A percentile compares a stretch with the other conserved stretches of the same genome.
Conservation (phyloP, 371 early-diverging fungal species). For the Rhizopus microsporus region DNA sequence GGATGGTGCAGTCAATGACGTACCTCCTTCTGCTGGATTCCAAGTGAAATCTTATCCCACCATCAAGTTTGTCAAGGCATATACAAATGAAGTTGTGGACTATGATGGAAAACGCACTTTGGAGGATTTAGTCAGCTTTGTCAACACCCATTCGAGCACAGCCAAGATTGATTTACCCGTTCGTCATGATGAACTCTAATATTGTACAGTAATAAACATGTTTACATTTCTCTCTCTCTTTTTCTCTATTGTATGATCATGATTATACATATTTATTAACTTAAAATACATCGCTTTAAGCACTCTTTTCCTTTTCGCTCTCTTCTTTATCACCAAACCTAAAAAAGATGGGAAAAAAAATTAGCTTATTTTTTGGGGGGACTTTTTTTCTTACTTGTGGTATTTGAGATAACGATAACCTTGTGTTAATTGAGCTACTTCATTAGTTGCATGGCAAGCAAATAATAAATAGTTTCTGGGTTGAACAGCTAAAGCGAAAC, state of each 20-base stretch:
- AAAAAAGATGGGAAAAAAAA: no score
- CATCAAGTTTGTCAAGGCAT: slow-evolving; percentile 81
- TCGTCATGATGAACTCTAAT: neutral
- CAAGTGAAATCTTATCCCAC: slow-evolving; percentile 88
- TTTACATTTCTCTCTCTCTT: no score
- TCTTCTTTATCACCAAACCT: no score
- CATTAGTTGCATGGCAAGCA: slow-evolving; percentile 93
- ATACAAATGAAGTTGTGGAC: slow-evolving; percentile 67
- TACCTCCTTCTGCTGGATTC: slow-evolving; percentile 69
- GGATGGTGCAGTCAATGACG: slow-evolving; percentile 89
- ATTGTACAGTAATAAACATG: neutral
- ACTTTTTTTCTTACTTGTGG: slow-evolving; percentile 45
- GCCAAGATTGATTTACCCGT: neutral
- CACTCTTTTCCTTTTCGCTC: no score
- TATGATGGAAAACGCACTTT: slow-evolving; percentile 79
- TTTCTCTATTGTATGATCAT: no score
- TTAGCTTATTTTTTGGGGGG: no score
- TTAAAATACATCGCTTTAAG: no score
- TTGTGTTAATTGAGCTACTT: slow-evolving; percentile 83
- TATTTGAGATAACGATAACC: slow-evolving; percentile 82
- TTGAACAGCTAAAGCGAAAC: slow-evolving; percentile 92
- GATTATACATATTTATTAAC: no score
- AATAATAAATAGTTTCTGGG: slow-evolving; percentile 92
- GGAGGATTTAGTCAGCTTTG: slow-evolving; percentile 70
- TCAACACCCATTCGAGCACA: slow-evolving; percentile 34